A percentile compares a stretch with the other conserved stretches of the same genome.
Evolutionary conservation across 768 basidiomycete species (phyloP).

Genomic region (Phaeolepiota aurea): DNA sequence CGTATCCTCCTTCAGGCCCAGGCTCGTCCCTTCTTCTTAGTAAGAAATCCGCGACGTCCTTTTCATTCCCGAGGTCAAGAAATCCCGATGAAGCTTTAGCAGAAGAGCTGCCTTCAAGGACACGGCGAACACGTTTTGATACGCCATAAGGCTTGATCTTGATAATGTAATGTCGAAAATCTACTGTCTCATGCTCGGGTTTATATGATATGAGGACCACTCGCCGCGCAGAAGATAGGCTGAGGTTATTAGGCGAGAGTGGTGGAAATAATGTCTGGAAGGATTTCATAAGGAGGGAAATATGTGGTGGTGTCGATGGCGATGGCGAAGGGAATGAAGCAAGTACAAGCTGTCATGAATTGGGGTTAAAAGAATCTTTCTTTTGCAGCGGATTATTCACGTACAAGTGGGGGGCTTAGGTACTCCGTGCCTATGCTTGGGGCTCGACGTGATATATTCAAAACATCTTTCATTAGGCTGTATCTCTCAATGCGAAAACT

Average conservation of each 20-base stretch:
- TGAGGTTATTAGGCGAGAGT: constrained; percentile 71
- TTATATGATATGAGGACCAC: constrained; percentile 93
- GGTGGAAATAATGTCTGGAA: constrained; percentile 97
- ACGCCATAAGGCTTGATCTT: constrained; percentile 92
- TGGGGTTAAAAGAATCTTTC: constrained; percentile 2
- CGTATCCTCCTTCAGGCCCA: constrained; percentile 63
- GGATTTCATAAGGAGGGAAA: constrained; percentile 88
- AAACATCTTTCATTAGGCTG: constrained; percentile 80
- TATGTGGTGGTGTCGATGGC: constrained; percentile 70
- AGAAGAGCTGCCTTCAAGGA: constrained; percentile 57
- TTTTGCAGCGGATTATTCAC: constrained; percentile 15
- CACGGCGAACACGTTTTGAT: constrained; percentile 80
- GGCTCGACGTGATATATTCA: constrained; percentile 56
- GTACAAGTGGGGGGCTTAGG: constrained; percentile 82
- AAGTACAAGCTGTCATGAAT: constrained; percentile 66
- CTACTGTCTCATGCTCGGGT: constrained; percentile 74
- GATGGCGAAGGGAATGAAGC: constrained; percentile 77
- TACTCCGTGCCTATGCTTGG: constrained; percentile 83
- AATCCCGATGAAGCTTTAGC: constrained; percentile 30
- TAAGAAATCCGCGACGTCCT: constrained; percentile 94
- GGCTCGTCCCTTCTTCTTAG: constrained; percentile 60
- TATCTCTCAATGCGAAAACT: constrained; percentile 92
- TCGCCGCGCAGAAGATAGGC: constrained; percentile 84
- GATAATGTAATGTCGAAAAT: constrained; percentile 92
- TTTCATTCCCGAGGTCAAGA: constrained; percentile 80